Evolutionary conservation across 2,329 filamentous ascomycete genomes (phyloP).

Genomic region (Alternaria viburni): DNA sequence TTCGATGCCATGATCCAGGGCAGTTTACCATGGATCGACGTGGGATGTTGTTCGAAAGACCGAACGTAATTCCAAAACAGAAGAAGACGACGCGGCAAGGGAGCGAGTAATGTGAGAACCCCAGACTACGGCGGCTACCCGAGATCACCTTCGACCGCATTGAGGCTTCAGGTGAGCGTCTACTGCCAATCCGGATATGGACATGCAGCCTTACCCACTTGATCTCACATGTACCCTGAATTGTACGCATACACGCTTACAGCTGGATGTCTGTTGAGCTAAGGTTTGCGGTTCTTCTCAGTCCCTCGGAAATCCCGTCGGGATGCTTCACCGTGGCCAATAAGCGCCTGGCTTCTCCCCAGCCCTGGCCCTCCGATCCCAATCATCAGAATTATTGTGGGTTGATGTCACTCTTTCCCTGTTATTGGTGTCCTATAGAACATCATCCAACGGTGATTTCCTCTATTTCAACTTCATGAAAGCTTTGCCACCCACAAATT

Average conservation of each 20-base stretch:
- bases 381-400: conserved; percentile 4
- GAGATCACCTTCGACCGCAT: conserved; percentile 10
- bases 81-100: conserved; percentile 3
- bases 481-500: not conserved
- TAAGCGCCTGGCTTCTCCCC: not conserved
- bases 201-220: not conserved
- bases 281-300: conserved; percentile 3
- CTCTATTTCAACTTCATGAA: not conserved
- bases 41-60: conserved; percentile 7
- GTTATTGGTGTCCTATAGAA: not conserved
- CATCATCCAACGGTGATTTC: not conserved
- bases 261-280: conserved; percentile 5
- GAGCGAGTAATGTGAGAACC: not conserved
- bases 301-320: conserved; percentile 3
- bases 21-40: conserved; percentile 5
- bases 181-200: conserved; percentile 10
- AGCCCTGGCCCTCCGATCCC: not conserved
- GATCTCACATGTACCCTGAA: not conserved
- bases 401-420: not conserved
- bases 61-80: conserved; percentile 5
- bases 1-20: conserved; percentile 17
- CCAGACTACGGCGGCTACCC: not conserved
- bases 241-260: not conserved
- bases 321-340: conserved; percentile 7
- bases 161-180: conserved; percentile 15